These are phyloP conservation scores for Medicago ruthenica DNA, from an alignment of 306 rosid genomes.

Conservation along the genomic window DNA sequence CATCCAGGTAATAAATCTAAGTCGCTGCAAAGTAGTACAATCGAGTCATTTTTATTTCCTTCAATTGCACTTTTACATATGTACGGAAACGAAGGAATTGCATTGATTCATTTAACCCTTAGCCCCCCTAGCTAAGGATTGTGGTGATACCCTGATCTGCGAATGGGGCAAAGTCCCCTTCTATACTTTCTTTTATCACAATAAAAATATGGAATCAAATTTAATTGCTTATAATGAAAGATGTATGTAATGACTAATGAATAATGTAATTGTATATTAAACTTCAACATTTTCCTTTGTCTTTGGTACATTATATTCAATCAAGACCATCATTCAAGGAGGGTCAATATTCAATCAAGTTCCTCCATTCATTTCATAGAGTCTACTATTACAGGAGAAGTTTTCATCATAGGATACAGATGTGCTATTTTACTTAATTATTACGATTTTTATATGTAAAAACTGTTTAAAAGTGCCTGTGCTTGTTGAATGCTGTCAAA, in stretches of 20 bases:
- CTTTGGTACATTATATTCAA: neutral
- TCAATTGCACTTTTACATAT: slow-evolving; percentile 3
- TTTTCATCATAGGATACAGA: neutral
- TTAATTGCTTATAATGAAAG: slow-evolving; percentile 1
- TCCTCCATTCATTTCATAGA: slow-evolving; percentile 28
- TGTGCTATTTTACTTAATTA: neutral
- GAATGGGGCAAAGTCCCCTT: slow-evolving; percentile 1
- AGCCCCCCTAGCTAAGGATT: slow-evolving; percentile 3
- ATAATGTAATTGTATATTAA: slow-evolving; percentile 16
- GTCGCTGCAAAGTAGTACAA: neutral
- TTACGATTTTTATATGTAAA: slow-evolving; percentile 2
- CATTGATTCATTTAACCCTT: neutral
- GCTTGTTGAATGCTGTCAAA: neutral
- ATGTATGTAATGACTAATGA: neutral
- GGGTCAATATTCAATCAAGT: neutral
- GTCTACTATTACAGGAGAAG: slow-evolving; percentile 1
- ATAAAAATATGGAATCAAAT: neutral
- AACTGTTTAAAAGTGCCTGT: slow-evolving; percentile 1
- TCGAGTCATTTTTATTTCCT: slow-evolving; percentile 17
- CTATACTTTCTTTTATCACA: neutral
- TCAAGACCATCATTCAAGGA: neutral
- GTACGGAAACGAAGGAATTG: neutral
- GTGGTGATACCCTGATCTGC: slow-evolving; percentile 19
- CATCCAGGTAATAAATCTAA: slow-evolving; percentile 75
- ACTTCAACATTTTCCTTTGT: slow-evolving; percentile 11